Percentiles rank a stretch among this genome's conserved stretches.
These are phyloP conservation scores for Saccharomycopsis sp. DNA, from an alignment of 805 yeast genomes.

Conservation along the genomic window DNA sequence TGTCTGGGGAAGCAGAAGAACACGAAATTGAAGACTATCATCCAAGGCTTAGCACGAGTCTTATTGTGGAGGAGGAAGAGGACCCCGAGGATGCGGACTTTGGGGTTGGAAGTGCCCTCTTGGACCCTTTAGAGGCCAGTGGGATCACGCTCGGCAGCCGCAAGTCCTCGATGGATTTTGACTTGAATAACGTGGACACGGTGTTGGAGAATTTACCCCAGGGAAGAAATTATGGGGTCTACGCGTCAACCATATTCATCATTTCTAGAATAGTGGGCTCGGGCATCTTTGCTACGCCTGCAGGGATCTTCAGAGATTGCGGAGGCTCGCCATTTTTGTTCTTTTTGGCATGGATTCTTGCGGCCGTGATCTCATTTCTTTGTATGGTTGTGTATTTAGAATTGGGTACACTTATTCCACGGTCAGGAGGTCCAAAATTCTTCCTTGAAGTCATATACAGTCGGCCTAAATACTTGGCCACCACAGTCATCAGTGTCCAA, in stretches of 20 bases:
- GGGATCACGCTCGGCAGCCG: constrained; percentile 8
- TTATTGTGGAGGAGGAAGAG: neutral
- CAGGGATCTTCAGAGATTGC: constrained; percentile 56
- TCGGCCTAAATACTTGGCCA: constrained; percentile 49
- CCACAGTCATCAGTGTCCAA: constrained; percentile 43
- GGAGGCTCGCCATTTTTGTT: constrained; percentile 63
- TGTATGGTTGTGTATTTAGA: constrained; percentile 65
- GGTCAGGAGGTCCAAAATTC: constrained; percentile 71
- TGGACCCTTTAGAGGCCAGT: constrained; percentile 14
- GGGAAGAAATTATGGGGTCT: constrained; percentile 68
- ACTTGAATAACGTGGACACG: constrained; percentile 10
- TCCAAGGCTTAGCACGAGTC: neutral
- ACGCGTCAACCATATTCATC: constrained; percentile 56
- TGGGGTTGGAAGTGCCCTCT: constrained; percentile 1
- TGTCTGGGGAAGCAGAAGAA: neutral
- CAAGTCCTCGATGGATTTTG: constrained; percentile 11
- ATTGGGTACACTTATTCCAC: constrained; percentile 61
- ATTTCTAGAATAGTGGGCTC: constrained; percentile 70
- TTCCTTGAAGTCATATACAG: constrained; percentile 63
- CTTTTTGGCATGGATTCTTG: constrained; percentile 54
- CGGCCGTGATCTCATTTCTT: constrained; percentile 56
- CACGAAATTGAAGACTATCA: neutral
- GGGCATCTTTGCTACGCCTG: constrained; percentile 70
- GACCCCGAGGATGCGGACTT: neutral
- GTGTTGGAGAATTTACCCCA: constrained; percentile 46